Evolutionary conservation across 495 filamentous ascomycete species (phyloP), one percentile per base, ranked within the genome.

Genomic region (Penicillium bovifimosum): DNA sequence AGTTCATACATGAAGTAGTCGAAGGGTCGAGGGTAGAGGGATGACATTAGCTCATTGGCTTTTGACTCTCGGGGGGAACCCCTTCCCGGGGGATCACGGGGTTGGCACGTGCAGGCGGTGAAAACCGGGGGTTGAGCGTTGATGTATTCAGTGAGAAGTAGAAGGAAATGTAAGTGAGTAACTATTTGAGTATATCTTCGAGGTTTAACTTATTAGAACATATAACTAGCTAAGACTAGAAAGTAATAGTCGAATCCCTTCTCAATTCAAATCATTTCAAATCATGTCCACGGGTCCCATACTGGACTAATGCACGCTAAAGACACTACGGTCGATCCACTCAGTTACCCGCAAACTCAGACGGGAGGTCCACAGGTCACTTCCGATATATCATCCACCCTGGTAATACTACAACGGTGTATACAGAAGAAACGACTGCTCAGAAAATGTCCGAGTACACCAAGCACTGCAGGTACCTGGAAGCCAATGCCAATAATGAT

Each of bases 381-480:
- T 44, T 33, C 27, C 41, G 50, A 45, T 39, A 14, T 28, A 52
- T 52, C 47, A 32, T 26, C 29, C 6, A 13, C 31, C 16, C 20
- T 7, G 3, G 14, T 9, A 27, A 26, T 16, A 51, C 34, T 52
- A 47, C 41, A 41, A 20, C 24, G 28, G 32, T 36, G 34, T 28
- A 17, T 32, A 50, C 57, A 56, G 39, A 35, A 24, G 36, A 43
- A 54, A 57, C 53, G 38, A 55, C 47, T 38, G 34, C 38, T 34
- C 39, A 14, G 27, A 35, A 64, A 64, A 52, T 56, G 53, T 59
- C 62, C 62, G 59, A 63, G 9, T 44, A 43, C 14, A 17, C 36
- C 5, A 24, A 29, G 20, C 10, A 44, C 58, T 61, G 61, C 58
- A 63, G 61, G 58, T 61, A 61, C 58, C 51, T 54, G 14, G 32